Evolutionary conservation across 345 rosid species (phyloP).

Genomic region (Aurinia saxatilis): DNA sequence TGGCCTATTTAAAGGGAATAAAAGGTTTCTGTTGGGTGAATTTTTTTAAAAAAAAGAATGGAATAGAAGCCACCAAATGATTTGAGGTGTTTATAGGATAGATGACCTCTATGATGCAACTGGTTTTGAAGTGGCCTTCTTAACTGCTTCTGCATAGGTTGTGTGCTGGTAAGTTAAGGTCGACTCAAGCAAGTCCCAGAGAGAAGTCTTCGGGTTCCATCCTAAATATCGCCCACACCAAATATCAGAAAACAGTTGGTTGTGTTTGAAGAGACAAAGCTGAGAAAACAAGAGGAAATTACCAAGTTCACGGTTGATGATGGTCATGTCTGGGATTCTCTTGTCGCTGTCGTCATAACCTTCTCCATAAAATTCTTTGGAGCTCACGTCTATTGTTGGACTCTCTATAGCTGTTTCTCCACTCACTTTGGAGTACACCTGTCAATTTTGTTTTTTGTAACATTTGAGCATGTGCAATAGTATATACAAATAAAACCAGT

Average conservation of each 20-base stretch:
- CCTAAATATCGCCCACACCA: constrained; percentile 37
- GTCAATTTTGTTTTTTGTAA: constrained; percentile 1
- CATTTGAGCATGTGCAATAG: background rate
- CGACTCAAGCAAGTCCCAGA: constrained; percentile 94
- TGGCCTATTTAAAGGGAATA: constrained; percentile 9
- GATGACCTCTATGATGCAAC: constrained; percentile 36
- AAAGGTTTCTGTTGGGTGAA: constrained; percentile 9
- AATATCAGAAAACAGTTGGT: background rate
- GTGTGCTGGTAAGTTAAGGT: constrained; percentile 94
- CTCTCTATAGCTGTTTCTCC: constrained; percentile 58
- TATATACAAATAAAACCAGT: background rate
- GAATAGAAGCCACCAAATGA: constrained; percentile 15
- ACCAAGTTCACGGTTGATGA: constrained; percentile 91
- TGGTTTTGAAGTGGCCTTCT: constrained; percentile 65
- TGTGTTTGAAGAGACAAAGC: background rate
- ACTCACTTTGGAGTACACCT: constrained; percentile 79
- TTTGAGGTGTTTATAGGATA: background rate
- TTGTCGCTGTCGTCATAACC: constrained; percentile 97
- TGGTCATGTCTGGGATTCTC: constrained; percentile 99
- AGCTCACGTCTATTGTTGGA: constrained; percentile 83
- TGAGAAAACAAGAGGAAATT: background rate
- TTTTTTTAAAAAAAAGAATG: constrained; percentile 7
- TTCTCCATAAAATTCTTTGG: constrained; percentile 89
- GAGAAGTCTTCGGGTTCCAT: constrained; percentile 95
- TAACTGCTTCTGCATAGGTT: constrained; percentile 90